These are phyloP conservation scores for Cyclaneusma minus DNA, from an alignment of 2,329 filamentous ascomycete genomes.

Conservation along the genomic window DNA sequence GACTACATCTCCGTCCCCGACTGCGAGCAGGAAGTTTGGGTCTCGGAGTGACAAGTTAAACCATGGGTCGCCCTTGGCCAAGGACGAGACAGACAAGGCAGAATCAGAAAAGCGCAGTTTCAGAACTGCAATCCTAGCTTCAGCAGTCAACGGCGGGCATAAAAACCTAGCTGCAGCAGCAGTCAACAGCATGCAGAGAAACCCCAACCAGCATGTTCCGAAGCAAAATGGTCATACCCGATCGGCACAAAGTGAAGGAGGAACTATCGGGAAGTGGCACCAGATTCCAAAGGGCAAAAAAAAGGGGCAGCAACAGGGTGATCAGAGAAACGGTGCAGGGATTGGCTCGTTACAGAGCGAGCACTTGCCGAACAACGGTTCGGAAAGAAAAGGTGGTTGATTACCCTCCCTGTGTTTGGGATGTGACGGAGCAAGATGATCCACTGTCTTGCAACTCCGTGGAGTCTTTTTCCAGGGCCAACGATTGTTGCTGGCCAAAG, in stretches of 20 bases:
- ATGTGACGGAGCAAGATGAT: too few relatives aligned
- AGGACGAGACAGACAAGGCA: conserved; percentile 7
- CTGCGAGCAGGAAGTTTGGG: conserved; percentile 37
- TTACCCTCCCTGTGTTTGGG: too few relatives aligned
- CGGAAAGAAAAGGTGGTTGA: conserved; percentile 49
- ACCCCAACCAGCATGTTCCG: conserved; percentile 6
- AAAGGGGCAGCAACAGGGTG: conserved; percentile 24
- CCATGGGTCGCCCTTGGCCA: conserved; percentile 5
- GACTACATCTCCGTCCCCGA: conserved; percentile 55
- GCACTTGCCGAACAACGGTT: conserved; percentile 38
- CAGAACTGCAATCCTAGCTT: conserved; percentile 5
- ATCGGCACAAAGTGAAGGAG: conserved; percentile 36
- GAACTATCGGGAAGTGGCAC: conserved; percentile 35
- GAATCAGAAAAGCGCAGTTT: conserved; percentile 5
- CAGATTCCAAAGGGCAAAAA: conserved; percentile 39
- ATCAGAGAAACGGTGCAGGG: conserved; percentile 30
- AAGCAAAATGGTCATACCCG: conserved; percentile 38
- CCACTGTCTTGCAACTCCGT: too few relatives aligned
- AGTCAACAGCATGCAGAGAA: conserved; percentile 20
- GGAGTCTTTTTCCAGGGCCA: too few relatives aligned
- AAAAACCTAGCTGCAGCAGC: conserved; percentile 16
- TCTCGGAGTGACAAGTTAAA: conserved; percentile 10
- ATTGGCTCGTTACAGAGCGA: conserved; percentile 29
- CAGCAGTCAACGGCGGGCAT: conserved; percentile 14
- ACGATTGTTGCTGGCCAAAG: too few relatives aligned